Conservation (phyloP, 2,329 filamentous ascomycete genomes). For the Furcasterigmium sp. region DNA sequence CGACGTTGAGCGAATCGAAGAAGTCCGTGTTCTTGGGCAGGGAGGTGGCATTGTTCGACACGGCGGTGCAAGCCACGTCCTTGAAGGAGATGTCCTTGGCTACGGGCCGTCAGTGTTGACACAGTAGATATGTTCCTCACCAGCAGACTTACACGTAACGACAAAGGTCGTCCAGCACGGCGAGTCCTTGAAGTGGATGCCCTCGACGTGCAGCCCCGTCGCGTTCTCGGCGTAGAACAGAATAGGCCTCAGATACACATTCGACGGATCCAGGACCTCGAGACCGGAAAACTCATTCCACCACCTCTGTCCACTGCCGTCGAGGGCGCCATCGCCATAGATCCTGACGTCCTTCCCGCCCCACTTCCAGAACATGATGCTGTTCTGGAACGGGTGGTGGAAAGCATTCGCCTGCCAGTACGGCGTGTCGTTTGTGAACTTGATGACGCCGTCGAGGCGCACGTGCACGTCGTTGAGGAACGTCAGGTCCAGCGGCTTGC, state of each 20-base stretch:
- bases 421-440: slow-evolving; percentile 58
- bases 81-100: slow-evolving; percentile 46
- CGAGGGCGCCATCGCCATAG: slow-evolving; percentile 48
- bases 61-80: slow-evolving; percentile 47
- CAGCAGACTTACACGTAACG: slow-evolving; percentile 42
- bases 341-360: slow-evolving; percentile 63
- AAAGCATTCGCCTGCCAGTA: slow-evolving; percentile 64
- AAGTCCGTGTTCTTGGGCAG: slow-evolving; percentile 59
- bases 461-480: slow-evolving; percentile 54
- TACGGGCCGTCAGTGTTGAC: slow-evolving; percentile 3
- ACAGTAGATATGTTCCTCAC: background rate
- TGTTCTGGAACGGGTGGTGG: slow-evolving; percentile 58
- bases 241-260: slow-evolving; percentile 51
- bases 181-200: slow-evolving; percentile 54
- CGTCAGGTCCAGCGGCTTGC: slow-evolving; percentile 52
- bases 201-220: slow-evolving; percentile 50
- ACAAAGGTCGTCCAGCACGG: slow-evolving; percentile 60
- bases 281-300: slow-evolving; percentile 52
- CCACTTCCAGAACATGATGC: slow-evolving; percentile 61
- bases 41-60: slow-evolving; percentile 53
- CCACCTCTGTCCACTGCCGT: slow-evolving; percentile 58
- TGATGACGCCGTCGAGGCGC: slow-evolving; percentile 51
- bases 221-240: slow-evolving; percentile 57
- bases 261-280: slow-evolving; percentile 40
- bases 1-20: slow-evolving; percentile 13